Evolutionary conservation across 2,329 filamentous ascomycete genomes (phyloP).

Genomic region (Sordariomycetes sp.): DNA sequence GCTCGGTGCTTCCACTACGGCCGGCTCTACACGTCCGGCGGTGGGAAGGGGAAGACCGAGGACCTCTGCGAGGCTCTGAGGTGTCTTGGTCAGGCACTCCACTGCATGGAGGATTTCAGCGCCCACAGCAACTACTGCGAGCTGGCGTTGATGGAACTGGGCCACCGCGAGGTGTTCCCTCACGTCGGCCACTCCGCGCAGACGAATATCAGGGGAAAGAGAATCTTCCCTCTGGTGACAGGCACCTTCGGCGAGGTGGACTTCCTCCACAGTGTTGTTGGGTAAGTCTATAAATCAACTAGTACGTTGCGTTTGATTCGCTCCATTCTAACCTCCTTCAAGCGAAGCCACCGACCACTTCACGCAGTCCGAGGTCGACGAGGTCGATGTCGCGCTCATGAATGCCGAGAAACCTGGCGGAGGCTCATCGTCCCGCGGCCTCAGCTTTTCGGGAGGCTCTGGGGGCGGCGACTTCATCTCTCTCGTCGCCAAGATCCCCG

Average conservation of each 20-base stretch:
- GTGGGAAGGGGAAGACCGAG: conserved; percentile 53
- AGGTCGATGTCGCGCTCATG: conserved; percentile 65
- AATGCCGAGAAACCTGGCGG: conserved; percentile 44
- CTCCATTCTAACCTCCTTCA: neutral
- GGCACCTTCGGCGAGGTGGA: conserved; percentile 72
- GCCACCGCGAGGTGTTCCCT: conserved; percentile 57
- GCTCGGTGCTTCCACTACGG: conserved; percentile 68
- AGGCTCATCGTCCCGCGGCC: conserved; percentile 14
- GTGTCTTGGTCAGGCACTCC: conserved; percentile 64
- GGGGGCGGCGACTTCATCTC: conserved; percentile 51
- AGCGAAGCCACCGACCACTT: conserved; percentile 71
- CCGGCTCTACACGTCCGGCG: conserved; percentile 59
- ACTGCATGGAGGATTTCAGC: conserved; percentile 70
- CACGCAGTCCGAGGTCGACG: conserved; percentile 74
- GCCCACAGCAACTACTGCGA: conserved; percentile 81
- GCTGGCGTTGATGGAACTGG: conserved; percentile 62
- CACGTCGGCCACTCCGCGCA: conserved; percentile 60
- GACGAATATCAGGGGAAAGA: conserved; percentile 53
- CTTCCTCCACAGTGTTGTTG: conserved; percentile 68
- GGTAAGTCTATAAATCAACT: conserved; percentile 62
- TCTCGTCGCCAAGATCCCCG: conserved; percentile 66
- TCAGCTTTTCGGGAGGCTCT: conserved; percentile 10
- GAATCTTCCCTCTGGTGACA: conserved; percentile 61
- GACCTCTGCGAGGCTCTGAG: conserved; percentile 73
- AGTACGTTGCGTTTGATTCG: conserved; percentile 33